These are phyloP conservation scores for Aspergillus cejpii DNA, from an alignment of 2,329 filamentous ascomycete species.

Conservation along the genomic window DNA sequence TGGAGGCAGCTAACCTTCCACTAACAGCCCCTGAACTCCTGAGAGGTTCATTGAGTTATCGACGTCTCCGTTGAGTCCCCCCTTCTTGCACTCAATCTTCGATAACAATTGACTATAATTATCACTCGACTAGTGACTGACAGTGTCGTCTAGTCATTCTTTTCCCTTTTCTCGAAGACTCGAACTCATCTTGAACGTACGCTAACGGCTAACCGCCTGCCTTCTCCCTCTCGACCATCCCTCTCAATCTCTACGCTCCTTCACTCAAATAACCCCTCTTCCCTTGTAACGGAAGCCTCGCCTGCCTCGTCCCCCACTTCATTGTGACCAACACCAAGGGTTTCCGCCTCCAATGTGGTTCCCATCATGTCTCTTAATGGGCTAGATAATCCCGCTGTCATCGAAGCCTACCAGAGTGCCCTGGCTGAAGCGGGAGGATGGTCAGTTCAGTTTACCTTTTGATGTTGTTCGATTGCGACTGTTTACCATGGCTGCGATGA, in stretches of 20 bases:
- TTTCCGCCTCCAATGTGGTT: slow-evolving; percentile 30
- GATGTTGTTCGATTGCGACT: slow-evolving; percentile 5
- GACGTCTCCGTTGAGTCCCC: slow-evolving; percentile 1
- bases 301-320: neutral
- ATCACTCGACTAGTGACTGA: neutral
- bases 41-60: slow-evolving; percentile 14
- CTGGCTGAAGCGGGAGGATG: slow-evolving; percentile 84
- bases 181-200: too few species aligned
- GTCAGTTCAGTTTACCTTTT: slow-evolving; percentile 50
- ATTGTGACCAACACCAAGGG: neutral
- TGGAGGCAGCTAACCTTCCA: slow-evolving; percentile 16
- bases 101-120: neutral
- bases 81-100: slow-evolving; percentile 1
- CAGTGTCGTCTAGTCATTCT: slow-evolving; percentile 1
- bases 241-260: slow-evolving; percentile 9
- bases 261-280: neutral
- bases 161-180: slow-evolving; percentile 5
- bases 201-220: too few species aligned
- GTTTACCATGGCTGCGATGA: slow-evolving; percentile 7
- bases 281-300: neutral
- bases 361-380: slow-evolving; percentile 87
- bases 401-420: slow-evolving; percentile 76
- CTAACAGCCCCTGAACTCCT: slow-evolving; percentile 22
- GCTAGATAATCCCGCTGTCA: slow-evolving; percentile 71
- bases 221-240: too few species aligned